Conservation (phyloP, 805 yeast genomes). For the Kregervanrija delftensis region DNA sequence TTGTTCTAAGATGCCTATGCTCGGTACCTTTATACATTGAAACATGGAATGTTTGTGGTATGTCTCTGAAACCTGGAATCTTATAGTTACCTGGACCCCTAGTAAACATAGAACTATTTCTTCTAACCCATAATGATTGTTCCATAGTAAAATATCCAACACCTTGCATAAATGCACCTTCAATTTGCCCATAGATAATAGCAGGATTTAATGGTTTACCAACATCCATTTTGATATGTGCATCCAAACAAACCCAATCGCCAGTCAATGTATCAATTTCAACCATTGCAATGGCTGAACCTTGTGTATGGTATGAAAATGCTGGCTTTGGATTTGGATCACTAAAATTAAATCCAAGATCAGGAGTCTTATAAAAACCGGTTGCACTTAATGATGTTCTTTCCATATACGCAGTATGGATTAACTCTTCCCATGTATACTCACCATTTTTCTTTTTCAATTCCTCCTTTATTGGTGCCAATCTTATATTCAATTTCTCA, state of each 20-base stretch:
- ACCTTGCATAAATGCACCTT: constrained; percentile 45
- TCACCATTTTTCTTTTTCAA: constrained; percentile 12
- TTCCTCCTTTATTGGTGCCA: constrained; percentile 31
- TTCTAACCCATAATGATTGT: constrained; percentile 38
- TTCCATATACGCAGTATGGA: constrained; percentile 36
- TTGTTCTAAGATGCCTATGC: constrained; percentile 37
- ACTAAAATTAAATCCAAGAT: constrained; percentile 36
- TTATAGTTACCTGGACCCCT: constrained; percentile 45
- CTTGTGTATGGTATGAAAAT: constrained; percentile 41
- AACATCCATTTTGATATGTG: constrained; percentile 42
- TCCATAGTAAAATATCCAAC: constrained; percentile 44
- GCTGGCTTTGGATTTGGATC: constrained; percentile 38
- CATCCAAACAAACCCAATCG: constrained; percentile 36
- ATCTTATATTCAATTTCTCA: constrained; percentile 35
- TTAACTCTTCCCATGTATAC: constrained; percentile 35
- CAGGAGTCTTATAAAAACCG: constrained; percentile 45
- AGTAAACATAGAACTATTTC: constrained; percentile 35
- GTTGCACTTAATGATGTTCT: constrained; percentile 41
- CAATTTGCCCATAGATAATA: constrained; percentile 44
- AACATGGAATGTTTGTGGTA: constrained; percentile 39
- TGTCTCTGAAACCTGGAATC: constrained; percentile 43
- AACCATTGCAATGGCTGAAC: constrained; percentile 34
- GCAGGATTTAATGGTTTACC: constrained; percentile 43
- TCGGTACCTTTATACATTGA: constrained; percentile 34
- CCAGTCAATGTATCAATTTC: constrained; percentile 44